phyloP scores from a whole-genome alignment of 257 asterid genomes.

The Gardenia jasminoides region DNA sequence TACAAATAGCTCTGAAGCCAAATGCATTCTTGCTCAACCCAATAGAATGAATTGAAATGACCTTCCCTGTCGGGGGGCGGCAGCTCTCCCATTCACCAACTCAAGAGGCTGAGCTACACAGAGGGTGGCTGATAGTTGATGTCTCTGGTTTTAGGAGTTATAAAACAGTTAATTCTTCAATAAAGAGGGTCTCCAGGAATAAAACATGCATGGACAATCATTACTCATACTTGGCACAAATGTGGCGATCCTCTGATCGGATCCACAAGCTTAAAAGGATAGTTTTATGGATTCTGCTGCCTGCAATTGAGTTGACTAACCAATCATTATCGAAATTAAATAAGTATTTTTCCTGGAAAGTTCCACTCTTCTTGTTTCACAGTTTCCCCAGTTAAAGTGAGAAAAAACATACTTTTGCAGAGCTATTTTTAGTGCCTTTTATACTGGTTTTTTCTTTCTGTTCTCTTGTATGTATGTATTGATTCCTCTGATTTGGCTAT shows the following conservation, averaged over 20 bases:
- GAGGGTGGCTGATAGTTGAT: background rate
- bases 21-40: background rate
- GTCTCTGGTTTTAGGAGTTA: no score
- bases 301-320: background rate
- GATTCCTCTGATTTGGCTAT: background rate
- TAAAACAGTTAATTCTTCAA: background rate
- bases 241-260: background rate
- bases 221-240: background rate
- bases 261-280: background rate
- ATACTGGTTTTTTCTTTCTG: conserved; percentile 3
- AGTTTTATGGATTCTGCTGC: background rate
- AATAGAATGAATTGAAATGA: background rate
- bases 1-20: background rate
- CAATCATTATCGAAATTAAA: background rate
- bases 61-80: background rate
- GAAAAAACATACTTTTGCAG: background rate
- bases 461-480: background rate
- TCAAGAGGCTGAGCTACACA: background rate
- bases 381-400: background rate
- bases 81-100: background rate
- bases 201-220: background rate
- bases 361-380: background rate
- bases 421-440: background rate
- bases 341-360: background rate
- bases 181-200: background rate